Percentiles rank a stretch among this genome's conserved stretches.
phyloP scores from a whole-genome alignment of 306 rosid genomes.

The Quercus bicolor region DNA sequence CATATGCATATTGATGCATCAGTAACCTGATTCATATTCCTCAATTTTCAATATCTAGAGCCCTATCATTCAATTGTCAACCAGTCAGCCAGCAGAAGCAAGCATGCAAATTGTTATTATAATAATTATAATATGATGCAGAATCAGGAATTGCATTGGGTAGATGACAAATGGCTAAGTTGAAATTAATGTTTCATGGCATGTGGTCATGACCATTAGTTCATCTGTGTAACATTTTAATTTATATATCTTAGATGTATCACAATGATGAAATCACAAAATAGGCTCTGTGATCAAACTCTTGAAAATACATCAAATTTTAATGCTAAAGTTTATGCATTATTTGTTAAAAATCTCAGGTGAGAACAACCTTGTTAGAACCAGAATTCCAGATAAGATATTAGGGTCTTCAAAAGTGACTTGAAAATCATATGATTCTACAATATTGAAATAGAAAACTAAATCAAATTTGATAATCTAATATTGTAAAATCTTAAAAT shows the following conservation, averaged over 20 bases:
- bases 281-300: neutral
- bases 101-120: neutral
- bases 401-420: neutral
- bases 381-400: neutral
- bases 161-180: neutral
- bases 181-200: neutral
- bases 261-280: neutral
- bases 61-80: neutral
- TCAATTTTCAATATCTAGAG: neutral
- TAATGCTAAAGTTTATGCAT: neutral
- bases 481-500: neutral
- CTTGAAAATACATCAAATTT: neutral
- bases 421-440: neutral
- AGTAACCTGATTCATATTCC: neutral
- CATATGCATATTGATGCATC: no score
- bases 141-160: neutral
- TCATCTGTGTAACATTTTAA: neutral
- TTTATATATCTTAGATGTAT: neutral
- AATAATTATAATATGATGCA: neutral
- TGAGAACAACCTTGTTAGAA: neutral
- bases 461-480: neutral
- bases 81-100: neutral
- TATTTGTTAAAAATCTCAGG: neutral
- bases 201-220: neutral
- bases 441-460: neutral